Percentiles rank a stretch among this genome's conserved stretches.
These are phyloP conservation scores for Rhizopogon salebrosus DNA, from an alignment of 768 basidiomycete genomes.

Conservation along the genomic window DNA sequence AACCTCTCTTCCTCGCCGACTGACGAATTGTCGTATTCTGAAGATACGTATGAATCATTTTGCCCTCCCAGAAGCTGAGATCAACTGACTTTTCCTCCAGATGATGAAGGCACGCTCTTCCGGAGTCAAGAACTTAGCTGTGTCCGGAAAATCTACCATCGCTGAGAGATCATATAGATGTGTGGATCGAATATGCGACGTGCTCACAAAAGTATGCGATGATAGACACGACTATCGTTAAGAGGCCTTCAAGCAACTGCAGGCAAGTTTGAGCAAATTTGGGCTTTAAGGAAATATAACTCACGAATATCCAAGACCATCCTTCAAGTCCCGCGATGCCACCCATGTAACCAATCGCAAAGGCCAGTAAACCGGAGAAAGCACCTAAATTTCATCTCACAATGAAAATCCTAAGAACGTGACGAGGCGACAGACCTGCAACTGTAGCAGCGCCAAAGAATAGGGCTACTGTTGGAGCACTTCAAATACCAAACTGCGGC, in stretches of 20 bases:
- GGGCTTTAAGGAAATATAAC: constrained; percentile 8
- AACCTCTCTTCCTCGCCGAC: constrained; percentile 63
- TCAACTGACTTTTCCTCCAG: constrained; percentile 46
- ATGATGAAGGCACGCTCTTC: constrained; percentile 55
- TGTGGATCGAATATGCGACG: neutral
- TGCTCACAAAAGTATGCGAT: constrained; percentile 45
- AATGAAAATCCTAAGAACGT: neutral
- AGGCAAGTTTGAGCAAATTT: neutral
- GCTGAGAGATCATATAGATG: constrained; percentile 27
- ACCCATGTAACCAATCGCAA: constrained; percentile 48
- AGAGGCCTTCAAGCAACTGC: constrained; percentile 51
- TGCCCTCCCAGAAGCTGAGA: neutral
- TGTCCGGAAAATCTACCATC: constrained; percentile 56
- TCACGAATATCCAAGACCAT: constrained; percentile 68
- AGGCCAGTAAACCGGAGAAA: constrained; percentile 57
- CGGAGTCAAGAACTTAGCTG: constrained; percentile 55
- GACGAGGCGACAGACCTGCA: constrained; percentile 31
- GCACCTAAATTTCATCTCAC: constrained; percentile 28
- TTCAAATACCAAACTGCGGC: neutral
- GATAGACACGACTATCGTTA: constrained; percentile 52
- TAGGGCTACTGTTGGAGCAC: constrained; percentile 33
- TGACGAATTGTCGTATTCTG: constrained; percentile 48
- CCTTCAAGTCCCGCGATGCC: constrained; percentile 41
- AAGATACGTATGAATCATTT: neutral
- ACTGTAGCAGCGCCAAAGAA: constrained; percentile 65